Evolutionary conservation across 1,139 yeast species (phyloP).

Genomic region (Komagataea norvegica): DNA sequence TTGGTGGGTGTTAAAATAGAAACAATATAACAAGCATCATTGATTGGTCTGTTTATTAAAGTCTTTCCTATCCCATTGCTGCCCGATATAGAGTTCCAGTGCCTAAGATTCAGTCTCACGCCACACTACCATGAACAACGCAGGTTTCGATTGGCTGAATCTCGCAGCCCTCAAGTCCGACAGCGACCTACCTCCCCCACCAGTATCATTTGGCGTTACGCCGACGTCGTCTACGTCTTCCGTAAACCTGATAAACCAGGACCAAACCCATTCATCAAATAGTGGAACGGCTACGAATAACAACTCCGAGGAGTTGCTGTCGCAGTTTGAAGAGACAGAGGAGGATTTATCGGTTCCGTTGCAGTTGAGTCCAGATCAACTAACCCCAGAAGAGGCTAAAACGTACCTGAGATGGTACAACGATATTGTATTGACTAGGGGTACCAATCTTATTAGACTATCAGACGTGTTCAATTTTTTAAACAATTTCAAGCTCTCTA

Average conservation of each 20-base stretch:
- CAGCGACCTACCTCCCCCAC: conserved; percentile 33
- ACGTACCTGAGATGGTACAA: conserved; percentile 78
- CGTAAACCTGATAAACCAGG: conserved; percentile 9
- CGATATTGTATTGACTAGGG: conserved; percentile 55
- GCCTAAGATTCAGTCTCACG: neutral
- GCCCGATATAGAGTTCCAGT: no score
- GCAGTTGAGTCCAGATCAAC: conserved; percentile 55
- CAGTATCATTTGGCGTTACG: conserved; percentile 34
- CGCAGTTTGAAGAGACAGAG: conserved; percentile 10
- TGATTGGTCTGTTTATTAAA: no score
- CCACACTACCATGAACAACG: conserved; percentile 28
- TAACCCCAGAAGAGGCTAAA: conserved; percentile 59
- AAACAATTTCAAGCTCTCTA: conserved; percentile 52
- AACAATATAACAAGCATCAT: no score
- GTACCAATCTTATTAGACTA: conserved; percentile 51
- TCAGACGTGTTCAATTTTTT: conserved; percentile 62
- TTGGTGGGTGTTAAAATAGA: no score
- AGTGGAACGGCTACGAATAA: neutral
- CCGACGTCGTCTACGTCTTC: conserved; percentile 22
- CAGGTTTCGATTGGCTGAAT: conserved; percentile 42
- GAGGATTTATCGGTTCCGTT: conserved; percentile 42
- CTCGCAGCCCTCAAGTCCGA: conserved; percentile 29
- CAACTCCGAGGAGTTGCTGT: neutral
- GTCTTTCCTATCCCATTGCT: no score
- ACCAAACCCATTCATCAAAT: conserved; percentile 1